phyloP scores from a whole-genome alignment of 2,329 filamentous ascomycete species.

The Microdochium paspali region DNA sequence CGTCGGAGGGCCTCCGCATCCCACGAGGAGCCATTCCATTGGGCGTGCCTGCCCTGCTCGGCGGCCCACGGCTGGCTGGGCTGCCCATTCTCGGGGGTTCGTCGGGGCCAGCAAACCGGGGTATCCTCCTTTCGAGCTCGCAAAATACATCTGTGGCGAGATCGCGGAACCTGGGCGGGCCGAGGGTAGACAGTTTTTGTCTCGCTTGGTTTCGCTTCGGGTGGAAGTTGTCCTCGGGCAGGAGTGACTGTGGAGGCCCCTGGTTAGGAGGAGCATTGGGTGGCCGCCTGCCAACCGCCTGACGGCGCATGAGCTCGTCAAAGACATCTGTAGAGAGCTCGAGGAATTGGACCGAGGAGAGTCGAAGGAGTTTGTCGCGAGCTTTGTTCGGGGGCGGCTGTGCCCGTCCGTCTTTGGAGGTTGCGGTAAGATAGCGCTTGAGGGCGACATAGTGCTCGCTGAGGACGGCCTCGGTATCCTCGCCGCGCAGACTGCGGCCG shows the following conservation, averaged over 20 bases:
- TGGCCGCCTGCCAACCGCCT: constrained; percentile 52
- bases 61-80: constrained; percentile 51
- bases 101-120: constrained; percentile 64
- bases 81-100: constrained; percentile 61
- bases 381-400: constrained; percentile 77
- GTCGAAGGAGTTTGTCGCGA: constrained; percentile 82
- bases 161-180: constrained; percentile 78
- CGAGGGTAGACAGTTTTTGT: constrained; percentile 85
- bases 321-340: constrained; percentile 97
- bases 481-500: constrained; percentile 48
- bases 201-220: constrained; percentile 97
- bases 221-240: constrained; percentile 85
- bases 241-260: constrained; percentile 60
- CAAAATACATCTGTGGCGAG: constrained; percentile 93
- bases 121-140: constrained; percentile 85
- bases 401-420: constrained; percentile 63
- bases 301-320: constrained; percentile 84
- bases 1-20: constrained; percentile 49
- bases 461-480: constrained; percentile 55
- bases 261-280: constrained; percentile 39
- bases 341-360: constrained; percentile 90
- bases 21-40: constrained; percentile 45
- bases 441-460: constrained; percentile 75
- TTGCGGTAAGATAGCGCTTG: constrained; percentile 62
- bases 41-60: constrained; percentile 54